phyloP scores from a whole-genome alignment of 192 early-diverging fungal species.

The Geosiphon pyriformis region DNA sequence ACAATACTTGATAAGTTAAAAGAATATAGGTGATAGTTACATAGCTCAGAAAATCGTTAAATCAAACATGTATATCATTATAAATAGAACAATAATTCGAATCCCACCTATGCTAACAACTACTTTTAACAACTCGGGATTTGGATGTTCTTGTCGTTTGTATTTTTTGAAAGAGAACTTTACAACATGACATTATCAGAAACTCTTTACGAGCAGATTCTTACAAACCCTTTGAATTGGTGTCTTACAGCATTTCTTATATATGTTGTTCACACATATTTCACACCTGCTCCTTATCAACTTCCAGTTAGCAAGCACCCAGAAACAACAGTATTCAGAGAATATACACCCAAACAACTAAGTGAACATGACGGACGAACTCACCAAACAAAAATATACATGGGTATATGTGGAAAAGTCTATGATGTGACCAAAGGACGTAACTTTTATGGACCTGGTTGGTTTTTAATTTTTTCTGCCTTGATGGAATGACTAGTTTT shows the following conservation, averaged over 20 bases:
- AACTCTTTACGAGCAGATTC: slow-evolving; percentile 1
- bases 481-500: slow-evolving; percentile 4
- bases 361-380: slow-evolving; percentile 64
- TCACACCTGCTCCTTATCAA: slow-evolving; percentile 26
- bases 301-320: slow-evolving; percentile 36
- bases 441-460: slow-evolving; percentile 89
- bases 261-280: slow-evolving; percentile 51
- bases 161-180: too few species aligned
- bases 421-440: slow-evolving; percentile 83
- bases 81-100: too few species aligned
- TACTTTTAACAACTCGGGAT: too few species aligned
- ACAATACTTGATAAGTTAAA: too few species aligned
- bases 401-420: slow-evolving; percentile 80
- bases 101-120: too few species aligned
- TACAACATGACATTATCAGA: slow-evolving; percentile 4
- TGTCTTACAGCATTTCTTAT: slow-evolving; percentile 50
- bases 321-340: slow-evolving; percentile 55
- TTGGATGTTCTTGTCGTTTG: too few species aligned
- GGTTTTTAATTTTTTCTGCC: slow-evolving; percentile 6
- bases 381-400: slow-evolving; percentile 59
- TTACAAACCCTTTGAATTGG: slow-evolving; percentile 66
- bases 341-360: slow-evolving; percentile 78
- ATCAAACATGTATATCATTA: too few species aligned
- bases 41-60: too few species aligned
- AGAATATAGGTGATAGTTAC: too few species aligned